Evolutionary conservation across 805 yeast genomes (phyloP).

Genomic region (Candida nonsorbophila): DNA sequence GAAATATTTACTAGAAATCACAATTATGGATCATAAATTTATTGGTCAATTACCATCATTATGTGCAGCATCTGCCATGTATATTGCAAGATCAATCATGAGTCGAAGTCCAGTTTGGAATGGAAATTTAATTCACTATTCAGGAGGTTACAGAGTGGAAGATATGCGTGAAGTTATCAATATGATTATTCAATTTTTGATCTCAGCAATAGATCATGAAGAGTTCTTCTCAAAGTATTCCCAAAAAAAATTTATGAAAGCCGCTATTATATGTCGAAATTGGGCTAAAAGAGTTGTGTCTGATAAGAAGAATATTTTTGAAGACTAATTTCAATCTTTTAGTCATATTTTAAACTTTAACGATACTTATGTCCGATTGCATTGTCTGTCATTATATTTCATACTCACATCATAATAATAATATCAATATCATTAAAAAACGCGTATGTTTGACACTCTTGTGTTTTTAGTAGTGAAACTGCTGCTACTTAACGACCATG

Average conservation of each 20-base stretch:
- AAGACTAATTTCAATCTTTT: constrained; percentile 5
- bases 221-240: constrained; percentile 93
- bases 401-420: too few relatives aligned
- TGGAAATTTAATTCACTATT: constrained; percentile 81
- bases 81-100: constrained; percentile 67
- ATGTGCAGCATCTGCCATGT: constrained; percentile 87
- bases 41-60: constrained; percentile 70
- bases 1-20: constrained; percentile 74
- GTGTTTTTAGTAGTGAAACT: constrained; percentile 4
- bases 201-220: constrained; percentile 80
- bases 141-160: constrained; percentile 79
- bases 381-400: constrained; percentile 1
- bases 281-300: constrained; percentile 66
- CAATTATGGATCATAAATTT: constrained; percentile 70
- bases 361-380: background rate
- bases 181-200: constrained; percentile 69
- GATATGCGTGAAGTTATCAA: constrained; percentile 70
- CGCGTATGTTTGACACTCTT: constrained; percentile 4
- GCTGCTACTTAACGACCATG: constrained; percentile 4
- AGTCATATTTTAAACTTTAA: background rate
- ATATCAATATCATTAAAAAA: too few relatives aligned
- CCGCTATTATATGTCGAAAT: constrained; percentile 71
- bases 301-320: constrained; percentile 40
- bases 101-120: constrained; percentile 71
- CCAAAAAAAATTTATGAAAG: constrained; percentile 81